Base-by-base conservation (phyloP, 495 filamentous ascomycete genomes). In the Terfezia claveryi region DNA sequence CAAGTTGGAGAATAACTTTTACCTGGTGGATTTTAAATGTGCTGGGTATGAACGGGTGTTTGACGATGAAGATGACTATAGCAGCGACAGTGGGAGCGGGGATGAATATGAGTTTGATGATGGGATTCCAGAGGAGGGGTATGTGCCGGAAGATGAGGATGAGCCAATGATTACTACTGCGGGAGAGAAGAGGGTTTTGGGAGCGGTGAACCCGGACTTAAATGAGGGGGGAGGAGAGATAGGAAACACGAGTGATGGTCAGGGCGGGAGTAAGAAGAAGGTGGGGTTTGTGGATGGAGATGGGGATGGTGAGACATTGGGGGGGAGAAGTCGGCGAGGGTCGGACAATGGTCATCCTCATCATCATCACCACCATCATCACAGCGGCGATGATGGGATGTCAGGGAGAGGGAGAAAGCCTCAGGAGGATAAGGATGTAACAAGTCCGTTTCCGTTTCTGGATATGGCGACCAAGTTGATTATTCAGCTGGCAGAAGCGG, bases 1-100 rank as follows among this genome's bases (percentile, higher is more conserved):
- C 67, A 83, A 89, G 62, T 82, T 98, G 68, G 91, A 98, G 67
- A 78, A 80, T 41, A 83, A 84, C 55, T 88, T 87, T 60, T 98
- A 88, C 68, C 81, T 96, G 59, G 91, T 98, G 27, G 91, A 98
- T 67, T 96, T 98, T 75, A 96, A 93, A 64, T 94, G 91, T 64
- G 87, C 88, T n/a, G 91, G 91, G 8, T 98, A 98, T 67, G 91
- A 98, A 68, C 82, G 84, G 38, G 71, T 84, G 52, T 71, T 79
- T 52, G 70, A 73, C n/a, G 66, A 69, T 8, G 36, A 55, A 17
- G 54, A 50, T 17, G 41, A 46, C 4, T 14, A 46, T 46, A 46
- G 41, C 4, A 20, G 17, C 4, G 41, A 8, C 4, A 20, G 41
- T 4, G 17, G 1, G 12, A 20, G 64, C 11, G 56, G 64, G n/a